Evolutionary conservation across 2,329 filamentous ascomycete genomes (phyloP).

Genomic region (Hawksworthiomyces lignivorus): DNA sequence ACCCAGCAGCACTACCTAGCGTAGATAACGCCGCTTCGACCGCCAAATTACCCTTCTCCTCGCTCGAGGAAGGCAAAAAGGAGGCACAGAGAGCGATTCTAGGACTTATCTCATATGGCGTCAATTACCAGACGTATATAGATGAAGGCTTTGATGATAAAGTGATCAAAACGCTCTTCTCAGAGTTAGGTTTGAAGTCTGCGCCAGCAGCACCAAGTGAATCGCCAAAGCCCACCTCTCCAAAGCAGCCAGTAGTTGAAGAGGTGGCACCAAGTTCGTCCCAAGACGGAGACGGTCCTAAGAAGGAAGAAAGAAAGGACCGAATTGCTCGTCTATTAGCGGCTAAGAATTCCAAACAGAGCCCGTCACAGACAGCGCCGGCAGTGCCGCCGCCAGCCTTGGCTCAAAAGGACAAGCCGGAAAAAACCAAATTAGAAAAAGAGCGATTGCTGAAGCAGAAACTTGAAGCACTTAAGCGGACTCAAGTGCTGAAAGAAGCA

Average conservation of each 20-base stretch:
- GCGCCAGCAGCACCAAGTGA: slow-evolving; percentile 12
- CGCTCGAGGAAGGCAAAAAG: slow-evolving; percentile 38
- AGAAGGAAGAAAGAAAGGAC: slow-evolving; percentile 60
- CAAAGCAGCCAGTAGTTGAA: neutral
- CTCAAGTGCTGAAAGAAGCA: slow-evolving; percentile 36
- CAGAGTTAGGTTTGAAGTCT: slow-evolving; percentile 56
- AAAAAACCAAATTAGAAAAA: slow-evolving; percentile 53
- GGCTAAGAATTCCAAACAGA: slow-evolving; percentile 44
- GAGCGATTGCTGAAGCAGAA: slow-evolving; percentile 67
- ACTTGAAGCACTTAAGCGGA: slow-evolving; percentile 64
- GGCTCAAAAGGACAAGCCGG: slow-evolving; percentile 26
- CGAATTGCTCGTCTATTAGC: slow-evolving; percentile 69
- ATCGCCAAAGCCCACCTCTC: slow-evolving; percentile 2
- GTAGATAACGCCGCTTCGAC: neutral
- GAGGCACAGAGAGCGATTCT: slow-evolving; percentile 61
- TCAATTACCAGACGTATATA: slow-evolving; percentile 66
- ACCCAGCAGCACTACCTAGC: too few species aligned
- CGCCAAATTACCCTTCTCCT: slow-evolving; percentile 17
- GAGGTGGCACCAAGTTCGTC: neutral
- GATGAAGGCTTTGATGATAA: slow-evolving; percentile 61
- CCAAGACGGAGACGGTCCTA: neutral
- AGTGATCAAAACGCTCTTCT: slow-evolving; percentile 58
- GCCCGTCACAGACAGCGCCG: neutral
- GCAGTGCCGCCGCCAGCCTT: neutral
- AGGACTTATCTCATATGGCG: slow-evolving; percentile 55